Conservation (phyloP, 805 yeast genomes). For the Wickerhamiella dianesei region DNA sequence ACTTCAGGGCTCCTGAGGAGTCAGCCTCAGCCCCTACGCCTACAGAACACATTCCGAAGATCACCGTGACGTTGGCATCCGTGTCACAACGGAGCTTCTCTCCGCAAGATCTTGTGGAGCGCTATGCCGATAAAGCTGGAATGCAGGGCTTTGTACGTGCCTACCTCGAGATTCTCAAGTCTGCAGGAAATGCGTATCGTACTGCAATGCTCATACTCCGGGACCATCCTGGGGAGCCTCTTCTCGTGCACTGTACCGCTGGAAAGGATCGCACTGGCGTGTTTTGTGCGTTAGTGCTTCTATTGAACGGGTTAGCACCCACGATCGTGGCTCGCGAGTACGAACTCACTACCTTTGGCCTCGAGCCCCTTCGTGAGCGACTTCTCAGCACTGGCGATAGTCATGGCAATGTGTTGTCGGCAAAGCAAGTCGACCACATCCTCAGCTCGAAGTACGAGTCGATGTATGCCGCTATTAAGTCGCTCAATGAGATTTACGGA, state of each 20-base stretch:
- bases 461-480: constrained; percentile 48
- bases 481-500: constrained; percentile 39
- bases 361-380: constrained; percentile 19
- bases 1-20: constrained; percentile 53
- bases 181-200: constrained; percentile 37
- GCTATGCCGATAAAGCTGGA: constrained; percentile 34
- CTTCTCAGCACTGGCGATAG: constrained; percentile 6
- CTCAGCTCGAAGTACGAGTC: constrained; percentile 54
- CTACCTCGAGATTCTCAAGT: constrained; percentile 42
- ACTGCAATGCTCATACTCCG: constrained; percentile 41
- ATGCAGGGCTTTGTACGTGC: constrained; percentile 43
- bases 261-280: constrained; percentile 83
- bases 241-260: constrained; percentile 68
- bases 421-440: constrained; percentile 46
- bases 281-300: constrained; percentile 50
- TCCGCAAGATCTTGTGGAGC: constrained; percentile 48
- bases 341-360: constrained; percentile 57
- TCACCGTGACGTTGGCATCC: constrained; percentile 41
- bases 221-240: constrained; percentile 37
- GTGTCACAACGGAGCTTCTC: constrained; percentile 45
- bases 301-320: constrained; percentile 51
- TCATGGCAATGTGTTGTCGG: constrained; percentile 29
- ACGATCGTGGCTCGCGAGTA: constrained; percentile 60
- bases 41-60: constrained; percentile 28
- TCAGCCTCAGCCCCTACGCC: constrained; percentile 30